These are phyloP conservation scores for Fusarium oxysporum DNA, from an alignment of 2,329 filamentous ascomycete genomes.

Conservation along the genomic window DNA sequence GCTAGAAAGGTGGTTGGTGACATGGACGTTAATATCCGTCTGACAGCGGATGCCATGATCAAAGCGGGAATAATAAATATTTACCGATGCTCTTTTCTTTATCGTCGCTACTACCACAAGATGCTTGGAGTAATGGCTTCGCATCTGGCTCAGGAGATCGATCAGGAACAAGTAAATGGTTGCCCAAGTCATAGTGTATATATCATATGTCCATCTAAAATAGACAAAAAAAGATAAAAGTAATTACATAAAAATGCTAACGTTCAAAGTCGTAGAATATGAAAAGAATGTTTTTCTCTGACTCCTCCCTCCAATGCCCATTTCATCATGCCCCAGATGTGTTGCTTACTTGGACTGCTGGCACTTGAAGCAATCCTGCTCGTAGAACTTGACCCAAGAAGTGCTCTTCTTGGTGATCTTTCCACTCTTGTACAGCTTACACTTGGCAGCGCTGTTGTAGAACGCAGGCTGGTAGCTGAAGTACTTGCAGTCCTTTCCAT, in stretches of 20 bases:
- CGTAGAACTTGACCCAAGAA: conserved; percentile 27
- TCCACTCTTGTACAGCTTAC: conserved; percentile 27
- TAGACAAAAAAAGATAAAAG: conserved; percentile 1
- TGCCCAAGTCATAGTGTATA: conserved; percentile 32
- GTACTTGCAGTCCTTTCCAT: conserved; percentile 14
- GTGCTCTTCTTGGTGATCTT: conserved; percentile 1
- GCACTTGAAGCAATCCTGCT: conserved; percentile 32
- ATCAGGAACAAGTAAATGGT: conserved; percentile 22
- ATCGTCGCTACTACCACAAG: background rate
- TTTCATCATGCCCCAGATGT: background rate
- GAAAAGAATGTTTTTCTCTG: conserved; percentile 12
- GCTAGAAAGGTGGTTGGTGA: background rate
- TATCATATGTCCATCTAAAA: conserved; percentile 16
- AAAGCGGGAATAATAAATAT: background rate
- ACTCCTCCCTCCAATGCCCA: background rate
- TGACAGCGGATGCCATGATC: background rate
- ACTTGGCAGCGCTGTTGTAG: conserved; percentile 16
- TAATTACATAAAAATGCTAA: conserved; percentile 38
- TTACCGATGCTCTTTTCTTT: background rate
- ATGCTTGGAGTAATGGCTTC: background rate
- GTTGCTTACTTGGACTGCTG: background rate
- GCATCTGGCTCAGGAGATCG: background rate
- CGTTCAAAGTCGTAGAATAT: conserved; percentile 19
- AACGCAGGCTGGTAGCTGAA: conserved; percentile 21
- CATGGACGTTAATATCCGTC: background rate